These are phyloP conservation scores for Mayamaea pseudoterrestris DNA, from an alignment of 108 stramenopile species.

Conservation along the genomic window DNA sequence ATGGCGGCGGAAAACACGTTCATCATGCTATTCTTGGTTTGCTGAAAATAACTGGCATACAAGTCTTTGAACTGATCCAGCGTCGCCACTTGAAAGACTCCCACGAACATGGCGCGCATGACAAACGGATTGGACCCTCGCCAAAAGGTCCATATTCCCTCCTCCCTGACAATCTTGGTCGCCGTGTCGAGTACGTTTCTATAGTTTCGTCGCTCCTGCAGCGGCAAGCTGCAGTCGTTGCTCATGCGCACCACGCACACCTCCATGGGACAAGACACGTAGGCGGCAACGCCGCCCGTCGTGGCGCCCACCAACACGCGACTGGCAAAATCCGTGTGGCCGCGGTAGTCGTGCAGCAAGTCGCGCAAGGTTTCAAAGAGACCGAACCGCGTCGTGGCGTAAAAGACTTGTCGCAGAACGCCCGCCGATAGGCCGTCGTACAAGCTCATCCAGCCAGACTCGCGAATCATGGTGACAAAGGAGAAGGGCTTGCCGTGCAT, in stretches of 20 bases:
- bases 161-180: constrained; percentile 62
- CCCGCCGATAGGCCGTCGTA: constrained; percentile 89
- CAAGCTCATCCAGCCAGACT: constrained; percentile 56
- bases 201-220: constrained; percentile 76
- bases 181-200: constrained; percentile 63
- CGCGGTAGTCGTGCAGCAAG: constrained; percentile 66
- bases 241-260: constrained; percentile 88
- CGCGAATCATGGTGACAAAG: constrained; percentile 33
- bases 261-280: constrained; percentile 88
- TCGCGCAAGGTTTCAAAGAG: constrained; percentile 88
- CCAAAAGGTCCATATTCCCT: constrained; percentile 83
- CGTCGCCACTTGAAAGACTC: constrained; percentile 89
- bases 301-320: constrained; percentile 71
- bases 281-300: constrained; percentile 83
- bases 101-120: constrained; percentile 84
- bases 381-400: constrained; percentile 81
- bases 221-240: constrained; percentile 79
- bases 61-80: constrained; percentile 88
- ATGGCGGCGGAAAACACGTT: constrained; percentile 89
- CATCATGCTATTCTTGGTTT: constrained; percentile 64
- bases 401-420: constrained; percentile 80
- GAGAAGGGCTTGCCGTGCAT: constrained; percentile 57
- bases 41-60: constrained; percentile 41
- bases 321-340: constrained; percentile 78
- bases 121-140: constrained; percentile 84